These are phyloP conservation scores for Atkinsonella texensis DNA, from an alignment of 2,329 filamentous ascomycete species.

Conservation along the genomic window DNA sequence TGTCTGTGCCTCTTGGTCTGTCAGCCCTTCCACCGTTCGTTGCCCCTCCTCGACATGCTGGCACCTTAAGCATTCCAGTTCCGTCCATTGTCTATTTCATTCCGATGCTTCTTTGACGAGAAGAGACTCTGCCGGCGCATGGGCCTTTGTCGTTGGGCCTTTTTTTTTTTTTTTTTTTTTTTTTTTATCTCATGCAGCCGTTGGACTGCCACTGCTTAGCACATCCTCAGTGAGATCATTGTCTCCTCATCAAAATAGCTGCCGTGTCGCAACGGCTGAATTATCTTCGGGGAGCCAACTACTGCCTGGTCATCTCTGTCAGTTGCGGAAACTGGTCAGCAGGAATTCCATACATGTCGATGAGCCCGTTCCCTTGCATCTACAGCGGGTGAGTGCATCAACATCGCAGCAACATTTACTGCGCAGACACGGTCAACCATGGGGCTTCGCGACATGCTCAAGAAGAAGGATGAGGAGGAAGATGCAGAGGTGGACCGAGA, in stretches of 20 bases:
- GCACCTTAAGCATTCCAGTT: neutral
- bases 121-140: neutral
- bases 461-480: conserved; percentile 38
- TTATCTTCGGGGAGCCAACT: neutral
- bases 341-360: too few relatives aligned
- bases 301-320: neutral
- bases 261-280: neutral
- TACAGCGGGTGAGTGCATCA: too few relatives aligned
- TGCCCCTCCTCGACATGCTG: neutral
- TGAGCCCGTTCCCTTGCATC: too few relatives aligned
- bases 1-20: too few relatives aligned
- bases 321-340: too few relatives aligned
- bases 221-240: neutral
- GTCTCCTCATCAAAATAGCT: neutral
- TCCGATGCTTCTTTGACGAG: neutral
- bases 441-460: conserved; percentile 41
- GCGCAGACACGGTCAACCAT: conserved; percentile 19
- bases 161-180: neutral
- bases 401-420: neutral
- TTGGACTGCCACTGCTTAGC: neutral
- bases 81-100: neutral
- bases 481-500: conserved; percentile 21
- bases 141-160: neutral
- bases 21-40: too few relatives aligned
- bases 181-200: neutral